Evolutionary conservation across 768 basidiomycete genomes (phyloP).

Genomic region (Naganishia randhawae): DNA sequence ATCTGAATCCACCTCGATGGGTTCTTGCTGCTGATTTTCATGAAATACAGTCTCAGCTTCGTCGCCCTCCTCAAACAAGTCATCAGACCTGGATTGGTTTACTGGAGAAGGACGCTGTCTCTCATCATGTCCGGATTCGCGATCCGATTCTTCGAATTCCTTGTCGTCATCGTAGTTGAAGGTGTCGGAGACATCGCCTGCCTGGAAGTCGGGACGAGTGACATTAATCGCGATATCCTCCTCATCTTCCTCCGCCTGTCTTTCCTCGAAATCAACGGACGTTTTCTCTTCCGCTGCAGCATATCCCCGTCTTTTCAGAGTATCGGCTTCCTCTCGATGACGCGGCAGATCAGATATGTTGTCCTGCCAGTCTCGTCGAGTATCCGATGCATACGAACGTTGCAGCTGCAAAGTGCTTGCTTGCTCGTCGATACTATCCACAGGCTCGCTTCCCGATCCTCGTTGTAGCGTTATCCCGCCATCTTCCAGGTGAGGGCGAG

Average conservation of each 20-base stretch:
- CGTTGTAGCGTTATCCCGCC: background rate
- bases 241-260: background rate
- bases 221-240: background rate
- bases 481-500: slow-evolving; percentile 1
- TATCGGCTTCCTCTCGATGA: background rate
- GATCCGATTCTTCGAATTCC: background rate
- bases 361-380: background rate
- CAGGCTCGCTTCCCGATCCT: background rate
- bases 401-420: background rate
- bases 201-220: background rate
- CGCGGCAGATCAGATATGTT: background rate
- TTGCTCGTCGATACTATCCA: background rate
- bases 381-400: background rate
- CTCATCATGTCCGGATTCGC: background rate
- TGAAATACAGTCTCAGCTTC: background rate
- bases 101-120: background rate
- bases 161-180: background rate
- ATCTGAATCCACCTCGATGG: background rate
- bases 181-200: background rate
- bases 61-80: background rate
- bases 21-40: background rate
- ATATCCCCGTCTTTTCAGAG: background rate
- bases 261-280: background rate
- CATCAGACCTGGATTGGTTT: background rate
- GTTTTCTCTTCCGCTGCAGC: background rate